These are phyloP conservation scores for Cyclocybe aegerita DNA, from an alignment of 768 basidiomycete species.

Conservation along the genomic window DNA sequence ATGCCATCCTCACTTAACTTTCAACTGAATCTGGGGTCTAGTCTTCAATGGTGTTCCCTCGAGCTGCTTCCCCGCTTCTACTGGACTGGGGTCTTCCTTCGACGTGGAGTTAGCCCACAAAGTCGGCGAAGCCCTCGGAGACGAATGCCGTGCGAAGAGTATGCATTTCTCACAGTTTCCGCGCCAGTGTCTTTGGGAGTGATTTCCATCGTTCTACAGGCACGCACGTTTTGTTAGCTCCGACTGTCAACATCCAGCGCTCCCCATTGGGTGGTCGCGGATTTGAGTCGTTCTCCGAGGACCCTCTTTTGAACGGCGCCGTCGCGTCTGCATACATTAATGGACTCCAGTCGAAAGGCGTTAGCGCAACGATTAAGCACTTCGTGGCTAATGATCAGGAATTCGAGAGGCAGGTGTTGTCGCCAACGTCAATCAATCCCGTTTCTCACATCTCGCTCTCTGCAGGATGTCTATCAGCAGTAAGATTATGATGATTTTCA, in stretches of 20 bases:
- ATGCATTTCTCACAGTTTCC: not conserved
- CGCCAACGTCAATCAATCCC: not conserved
- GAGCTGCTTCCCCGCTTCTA: conserved; percentile 58
- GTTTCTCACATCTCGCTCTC: not conserved
- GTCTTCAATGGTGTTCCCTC: conserved; percentile 58
- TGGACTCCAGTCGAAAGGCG: conserved; percentile 57
- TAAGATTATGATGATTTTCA: conserved; percentile 17
- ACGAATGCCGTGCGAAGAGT: conserved; percentile 53
- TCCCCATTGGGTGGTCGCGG: conserved; percentile 53
- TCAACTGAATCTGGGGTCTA: conserved; percentile 30
- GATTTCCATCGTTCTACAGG: conserved; percentile 21
- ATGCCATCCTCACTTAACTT: conserved; percentile 31
- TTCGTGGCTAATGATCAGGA: conserved; percentile 66
- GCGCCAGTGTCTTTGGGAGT: no score
- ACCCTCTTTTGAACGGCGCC: conserved; percentile 53
- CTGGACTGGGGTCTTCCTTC: conserved; percentile 56
- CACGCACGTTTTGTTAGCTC: conserved; percentile 52
- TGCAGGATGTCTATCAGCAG: conserved; percentile 45
- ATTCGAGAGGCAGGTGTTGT: conserved; percentile 38
- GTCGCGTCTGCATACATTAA: conserved; percentile 63
- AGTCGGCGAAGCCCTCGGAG: conserved; percentile 51
- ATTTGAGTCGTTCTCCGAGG: conserved; percentile 68
- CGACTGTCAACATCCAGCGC: conserved; percentile 67
- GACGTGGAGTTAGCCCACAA: conserved; percentile 46
- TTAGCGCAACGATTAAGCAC: conserved; percentile 65